These are phyloP conservation scores for Fremontodendron californicum DNA, from an alignment of 345 rosid species.

Conservation along the genomic window DNA sequence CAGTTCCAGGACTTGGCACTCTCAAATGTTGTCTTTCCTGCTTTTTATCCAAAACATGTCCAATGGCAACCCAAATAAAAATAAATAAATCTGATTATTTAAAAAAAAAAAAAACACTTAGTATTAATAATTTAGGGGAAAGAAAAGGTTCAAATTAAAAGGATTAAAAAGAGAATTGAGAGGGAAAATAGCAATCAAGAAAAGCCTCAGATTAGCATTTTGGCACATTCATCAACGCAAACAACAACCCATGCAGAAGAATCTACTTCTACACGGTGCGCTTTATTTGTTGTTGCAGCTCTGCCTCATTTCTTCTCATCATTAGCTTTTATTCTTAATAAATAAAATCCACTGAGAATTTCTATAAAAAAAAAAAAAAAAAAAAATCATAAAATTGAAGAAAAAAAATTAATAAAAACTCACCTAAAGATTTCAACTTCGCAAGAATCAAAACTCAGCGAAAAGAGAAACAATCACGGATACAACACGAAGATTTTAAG, in stretches of 20 bases:
- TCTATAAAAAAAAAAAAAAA: too few species aligned
- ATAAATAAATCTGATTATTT: too few species aligned
- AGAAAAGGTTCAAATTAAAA: background rate
- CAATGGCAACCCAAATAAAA: too few species aligned
- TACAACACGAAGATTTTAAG: background rate
- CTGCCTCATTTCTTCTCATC: background rate
- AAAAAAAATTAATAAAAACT: background rate
- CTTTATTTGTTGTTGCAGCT: conserved; percentile 9
- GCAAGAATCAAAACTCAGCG: background rate
- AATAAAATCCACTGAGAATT: background rate
- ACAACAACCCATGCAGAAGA: conserved; percentile 12
- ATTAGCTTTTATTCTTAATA: background rate
- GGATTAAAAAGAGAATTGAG: background rate
- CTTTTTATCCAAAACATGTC: too few species aligned
- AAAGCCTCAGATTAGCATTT: conserved; percentile 14
- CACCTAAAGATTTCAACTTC: background rate
- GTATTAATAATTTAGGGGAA: background rate
- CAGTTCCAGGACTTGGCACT: too few species aligned
- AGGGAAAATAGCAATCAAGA: too few species aligned
- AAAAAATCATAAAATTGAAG: background rate
- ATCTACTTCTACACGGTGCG: conserved; percentile 2
- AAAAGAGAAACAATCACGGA: too few species aligned
- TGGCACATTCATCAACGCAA: conserved; percentile 11
- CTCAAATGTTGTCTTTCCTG: too few species aligned
- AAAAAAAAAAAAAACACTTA: too few species aligned